Percentiles rank a stretch among this genome's conserved stretches.
Evolutionary conservation across 495 filamentous ascomycete species (phyloP).

Genomic region (Aspergillus carlsbadensis): DNA sequence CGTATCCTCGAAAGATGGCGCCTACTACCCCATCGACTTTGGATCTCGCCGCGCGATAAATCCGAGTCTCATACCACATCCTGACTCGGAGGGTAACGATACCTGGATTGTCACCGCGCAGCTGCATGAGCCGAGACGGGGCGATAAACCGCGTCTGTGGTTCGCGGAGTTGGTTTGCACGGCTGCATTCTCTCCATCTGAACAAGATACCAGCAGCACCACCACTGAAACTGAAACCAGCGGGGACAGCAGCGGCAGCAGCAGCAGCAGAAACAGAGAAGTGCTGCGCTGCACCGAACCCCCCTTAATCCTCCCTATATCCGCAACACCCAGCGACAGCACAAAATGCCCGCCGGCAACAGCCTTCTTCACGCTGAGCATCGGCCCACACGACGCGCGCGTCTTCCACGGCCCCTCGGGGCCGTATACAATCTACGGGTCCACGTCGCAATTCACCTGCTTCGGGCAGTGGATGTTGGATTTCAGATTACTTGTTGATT

Average conservation of each 20-base stretch:
- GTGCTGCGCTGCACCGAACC: slow-evolving; percentile 37
- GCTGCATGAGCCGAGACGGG: slow-evolving; percentile 14
- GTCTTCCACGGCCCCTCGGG: slow-evolving; percentile 50
- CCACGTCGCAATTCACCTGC: slow-evolving; percentile 49
- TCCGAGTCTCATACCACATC: slow-evolving; percentile 56
- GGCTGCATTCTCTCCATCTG: slow-evolving; percentile 32
- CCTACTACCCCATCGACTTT: slow-evolving; percentile 46
- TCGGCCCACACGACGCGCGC: slow-evolving; percentile 52
- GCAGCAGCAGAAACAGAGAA: slow-evolving; percentile 18
- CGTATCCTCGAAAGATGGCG: slow-evolving; percentile 33
- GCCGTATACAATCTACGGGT: slow-evolving; percentile 48
- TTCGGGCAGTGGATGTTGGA: slow-evolving; percentile 54
- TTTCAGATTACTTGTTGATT: slow-evolving; percentile 45
- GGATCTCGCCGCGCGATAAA: slow-evolving; percentile 37
- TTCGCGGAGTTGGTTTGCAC: slow-evolving; percentile 47
- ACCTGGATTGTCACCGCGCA: slow-evolving; percentile 51
- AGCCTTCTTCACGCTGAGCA: slow-evolving; percentile 29
- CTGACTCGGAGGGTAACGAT: slow-evolving; percentile 30
- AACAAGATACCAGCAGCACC: too few relatives aligned
- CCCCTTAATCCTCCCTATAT: slow-evolving; percentile 38
- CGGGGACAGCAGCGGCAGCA: too few relatives aligned
- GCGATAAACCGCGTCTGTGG: slow-evolving; percentile 11
- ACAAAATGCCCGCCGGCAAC: slow-evolving; percentile 40
- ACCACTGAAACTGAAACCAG: too few relatives aligned
- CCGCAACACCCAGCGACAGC: slow-evolving; percentile 33